Conservation (phyloP, 257 asterid species). For the Misopates orontium region DNA sequence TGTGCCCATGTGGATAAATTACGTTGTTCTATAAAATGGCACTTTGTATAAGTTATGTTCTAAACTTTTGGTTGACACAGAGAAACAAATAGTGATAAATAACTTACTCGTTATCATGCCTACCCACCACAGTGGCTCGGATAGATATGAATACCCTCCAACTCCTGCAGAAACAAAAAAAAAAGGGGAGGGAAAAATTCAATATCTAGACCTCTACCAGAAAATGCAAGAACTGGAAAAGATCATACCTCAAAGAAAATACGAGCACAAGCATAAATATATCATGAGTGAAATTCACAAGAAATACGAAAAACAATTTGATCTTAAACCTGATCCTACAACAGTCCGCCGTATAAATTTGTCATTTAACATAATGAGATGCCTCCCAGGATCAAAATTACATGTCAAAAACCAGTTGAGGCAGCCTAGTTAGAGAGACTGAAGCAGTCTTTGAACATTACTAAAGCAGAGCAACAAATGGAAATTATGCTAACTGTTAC, state of each 20-base stretch:
- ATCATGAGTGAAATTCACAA: slow-evolving; percentile 1
- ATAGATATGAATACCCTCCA: slow-evolving; percentile 83
- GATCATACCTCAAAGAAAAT: background rate
- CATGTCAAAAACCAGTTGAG: too few species aligned
- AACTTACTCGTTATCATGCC: slow-evolving; percentile 88
- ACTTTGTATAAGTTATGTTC: slow-evolving; percentile 5
- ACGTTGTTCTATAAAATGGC: slow-evolving; percentile 8
- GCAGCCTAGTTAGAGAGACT: background rate
- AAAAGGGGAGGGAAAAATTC: background rate
- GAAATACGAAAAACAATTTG: background rate
- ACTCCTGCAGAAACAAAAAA: slow-evolving; percentile 52
- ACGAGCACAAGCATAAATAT: background rate
- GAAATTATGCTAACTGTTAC: background rate
- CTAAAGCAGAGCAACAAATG: slow-evolving; percentile 9
- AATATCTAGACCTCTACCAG: slow-evolving; percentile 6
- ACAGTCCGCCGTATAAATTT: too few species aligned
- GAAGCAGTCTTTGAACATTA: background rate
- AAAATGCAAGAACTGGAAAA: background rate
- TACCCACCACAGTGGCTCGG: slow-evolving; percentile 90
- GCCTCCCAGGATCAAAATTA: too few species aligned
- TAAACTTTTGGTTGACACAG: background rate
- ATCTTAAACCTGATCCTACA: too few species aligned
- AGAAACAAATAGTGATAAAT: slow-evolving; percentile 15
- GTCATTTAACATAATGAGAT: too few species aligned
- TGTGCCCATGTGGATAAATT: background rate